A percentile compares a stretch with the other conserved stretches of the same genome.
phyloP scores from a whole-genome alignment of 345 rosid species.

The Atalantia buxifolia region DNA sequence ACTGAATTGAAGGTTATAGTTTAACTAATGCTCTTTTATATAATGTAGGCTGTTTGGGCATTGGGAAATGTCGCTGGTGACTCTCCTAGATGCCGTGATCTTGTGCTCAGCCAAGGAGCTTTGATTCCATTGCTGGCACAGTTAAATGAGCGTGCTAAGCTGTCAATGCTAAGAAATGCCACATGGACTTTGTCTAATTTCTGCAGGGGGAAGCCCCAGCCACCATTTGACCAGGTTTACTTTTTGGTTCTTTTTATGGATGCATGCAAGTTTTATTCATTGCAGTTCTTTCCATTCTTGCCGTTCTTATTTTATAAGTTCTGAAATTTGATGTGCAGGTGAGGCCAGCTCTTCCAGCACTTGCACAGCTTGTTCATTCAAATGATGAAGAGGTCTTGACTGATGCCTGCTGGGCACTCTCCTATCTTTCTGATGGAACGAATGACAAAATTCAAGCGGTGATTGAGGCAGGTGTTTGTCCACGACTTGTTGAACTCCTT shows the following conservation, averaged over 20 bases:
- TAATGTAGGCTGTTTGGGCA: slow-evolving; percentile 84
- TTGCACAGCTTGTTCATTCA: slow-evolving; percentile 75
- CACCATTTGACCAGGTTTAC: slow-evolving; percentile 80
- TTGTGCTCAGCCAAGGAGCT: slow-evolving; percentile 77
- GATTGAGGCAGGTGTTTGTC: slow-evolving; percentile 83
- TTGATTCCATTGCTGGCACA: slow-evolving; percentile 62
- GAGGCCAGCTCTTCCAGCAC: slow-evolving; percentile 88
- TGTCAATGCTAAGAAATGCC: slow-evolving; percentile 94
- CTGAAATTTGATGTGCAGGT: slow-evolving; percentile 44
- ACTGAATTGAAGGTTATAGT: neutral
- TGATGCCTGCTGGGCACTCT: slow-evolving; percentile 98
- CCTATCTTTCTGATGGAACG: slow-evolving; percentile 94
- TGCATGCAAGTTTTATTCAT: neutral
- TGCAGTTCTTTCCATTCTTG: neutral
- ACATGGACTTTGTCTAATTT: slow-evolving; percentile 97
- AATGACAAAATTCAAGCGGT: slow-evolving; percentile 98
- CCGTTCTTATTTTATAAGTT: neutral
- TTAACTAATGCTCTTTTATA: neutral
- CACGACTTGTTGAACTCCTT: slow-evolving; percentile 78
- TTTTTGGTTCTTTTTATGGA: neutral
- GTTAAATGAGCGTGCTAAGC: slow-evolving; percentile 81
- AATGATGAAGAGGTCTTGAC: slow-evolving; percentile 96
- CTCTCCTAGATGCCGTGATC: slow-evolving; percentile 87
- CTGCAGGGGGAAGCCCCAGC: slow-evolving; percentile 95
- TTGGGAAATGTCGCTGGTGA: slow-evolving; percentile 95